Evolutionary conservation across 345 rosid species (phyloP).

Genomic region (Heritiera fomes): DNA sequence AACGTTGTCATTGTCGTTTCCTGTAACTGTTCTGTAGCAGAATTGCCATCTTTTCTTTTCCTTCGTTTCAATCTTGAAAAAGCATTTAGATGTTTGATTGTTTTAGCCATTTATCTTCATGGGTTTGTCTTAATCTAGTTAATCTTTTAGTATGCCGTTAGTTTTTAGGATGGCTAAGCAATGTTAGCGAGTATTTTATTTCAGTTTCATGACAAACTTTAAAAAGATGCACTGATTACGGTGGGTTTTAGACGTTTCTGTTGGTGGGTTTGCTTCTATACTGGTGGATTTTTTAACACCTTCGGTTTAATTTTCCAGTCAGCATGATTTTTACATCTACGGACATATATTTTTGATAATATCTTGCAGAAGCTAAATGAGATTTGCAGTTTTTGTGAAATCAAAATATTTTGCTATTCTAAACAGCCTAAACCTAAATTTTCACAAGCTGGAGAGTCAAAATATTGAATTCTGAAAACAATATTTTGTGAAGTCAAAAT

Average conservation of each 20-base stretch:
- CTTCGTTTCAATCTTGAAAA: not conserved
- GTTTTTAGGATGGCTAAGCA: not conserved
- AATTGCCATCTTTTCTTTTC: not conserved
- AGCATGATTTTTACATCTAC: no score
- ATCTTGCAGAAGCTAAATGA: no score
- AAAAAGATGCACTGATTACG: not conserved
- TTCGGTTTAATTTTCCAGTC: no score
- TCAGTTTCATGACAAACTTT: not conserved
- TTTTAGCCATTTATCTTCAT: not conserved
- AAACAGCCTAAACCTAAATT: no score
- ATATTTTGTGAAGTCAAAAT: no score
- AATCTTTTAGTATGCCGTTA: not conserved
- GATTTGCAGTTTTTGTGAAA: no score
- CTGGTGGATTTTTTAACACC: not conserved
- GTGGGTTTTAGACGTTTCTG: not conserved
- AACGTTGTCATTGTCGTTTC: not conserved
- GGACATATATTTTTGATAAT: no score
- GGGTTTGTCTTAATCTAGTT: not conserved
- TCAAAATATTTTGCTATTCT: no score
- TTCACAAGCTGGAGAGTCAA: no score
- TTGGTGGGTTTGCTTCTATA: not conserved
- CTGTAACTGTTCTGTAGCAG: not conserved
- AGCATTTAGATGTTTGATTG: not conserved
- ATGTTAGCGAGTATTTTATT: not conserved
- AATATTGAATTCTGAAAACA: no score